A percentile compares a stretch with the other conserved stretches of the same genome.
Conservation (phyloP, 1,284 basidiomycete species). For the Ceratobasidium sp. region DNA sequence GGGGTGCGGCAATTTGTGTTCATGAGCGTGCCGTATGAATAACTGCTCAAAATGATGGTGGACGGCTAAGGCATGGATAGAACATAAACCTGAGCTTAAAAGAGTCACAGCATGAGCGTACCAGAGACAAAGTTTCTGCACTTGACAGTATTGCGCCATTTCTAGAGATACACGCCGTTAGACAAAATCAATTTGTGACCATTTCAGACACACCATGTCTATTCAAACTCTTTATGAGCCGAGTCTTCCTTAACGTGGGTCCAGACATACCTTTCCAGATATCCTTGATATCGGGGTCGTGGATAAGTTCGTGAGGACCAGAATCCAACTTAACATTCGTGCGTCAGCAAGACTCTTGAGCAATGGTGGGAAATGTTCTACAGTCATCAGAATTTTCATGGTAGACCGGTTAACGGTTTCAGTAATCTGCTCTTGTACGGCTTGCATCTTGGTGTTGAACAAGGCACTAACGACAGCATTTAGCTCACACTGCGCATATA, state of each 20-base stretch:
- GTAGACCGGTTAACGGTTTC: constrained; percentile 23
- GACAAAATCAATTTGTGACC: background rate
- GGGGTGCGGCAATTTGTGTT: background rate
- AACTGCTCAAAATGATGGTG: constrained; percentile 24
- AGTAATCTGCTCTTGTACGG: constrained; percentile 22
- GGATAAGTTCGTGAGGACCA: constrained; percentile 19
- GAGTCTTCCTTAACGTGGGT: background rate
- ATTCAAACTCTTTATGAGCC: background rate
- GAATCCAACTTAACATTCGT: background rate
- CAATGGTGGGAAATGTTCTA: background rate
- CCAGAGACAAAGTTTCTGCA: constrained; percentile 29
- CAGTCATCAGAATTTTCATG: constrained; percentile 1
- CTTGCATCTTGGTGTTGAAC: constrained; percentile 20
- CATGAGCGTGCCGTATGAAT: background rate
- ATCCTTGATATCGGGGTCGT: constrained; percentile 12
- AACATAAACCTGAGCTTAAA: background rate
- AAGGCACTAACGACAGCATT: background rate
- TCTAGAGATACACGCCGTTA: background rate
- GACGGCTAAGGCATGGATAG: background rate
- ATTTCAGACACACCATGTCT: constrained; percentile 6
- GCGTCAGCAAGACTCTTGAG: background rate
- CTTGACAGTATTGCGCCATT: constrained; percentile 22
- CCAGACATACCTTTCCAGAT: constrained; percentile 19
- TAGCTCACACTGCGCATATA: background rate
- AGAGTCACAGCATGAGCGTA: background rate